Conservation (phyloP, 441 rosid genomes). For the Lagerstroemia fauriei region DNA sequence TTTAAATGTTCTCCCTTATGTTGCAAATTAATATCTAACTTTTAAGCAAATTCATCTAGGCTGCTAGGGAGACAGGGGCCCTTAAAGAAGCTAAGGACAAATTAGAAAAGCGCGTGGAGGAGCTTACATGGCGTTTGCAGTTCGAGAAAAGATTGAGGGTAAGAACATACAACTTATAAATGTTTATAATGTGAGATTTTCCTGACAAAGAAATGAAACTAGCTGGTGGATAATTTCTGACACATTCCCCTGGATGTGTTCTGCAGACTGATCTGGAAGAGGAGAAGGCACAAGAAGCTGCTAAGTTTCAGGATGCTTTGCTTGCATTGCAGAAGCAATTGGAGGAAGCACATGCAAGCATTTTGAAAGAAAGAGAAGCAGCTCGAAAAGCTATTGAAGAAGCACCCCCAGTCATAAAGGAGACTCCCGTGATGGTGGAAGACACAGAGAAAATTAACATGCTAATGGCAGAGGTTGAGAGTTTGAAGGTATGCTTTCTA, state of each 20-base stretch:
- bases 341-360: slow-evolving; percentile 73
- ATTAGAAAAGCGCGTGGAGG: slow-evolving; percentile 97
- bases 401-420: slow-evolving; percentile 75
- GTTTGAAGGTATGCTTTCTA: slow-evolving; percentile 66
- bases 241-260: slow-evolving; percentile 26
- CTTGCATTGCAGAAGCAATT: slow-evolving; percentile 64
- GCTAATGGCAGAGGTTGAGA: slow-evolving; percentile 69
- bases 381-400: slow-evolving; percentile 87
- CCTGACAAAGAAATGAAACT: neutral
- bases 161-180: slow-evolving; percentile 17
- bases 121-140: slow-evolving; percentile 96
- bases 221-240: slow-evolving; percentile 2
- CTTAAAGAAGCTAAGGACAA: slow-evolving; percentile 96
- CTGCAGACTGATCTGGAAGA: slow-evolving; percentile 87
- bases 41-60: slow-evolving; percentile 50
- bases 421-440: slow-evolving; percentile 83
- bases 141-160: slow-evolving; percentile 96
- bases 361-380: slow-evolving; percentile 75
- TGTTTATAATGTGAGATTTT: neutral
- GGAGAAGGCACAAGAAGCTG: slow-evolving; percentile 83
- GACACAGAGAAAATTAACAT: slow-evolving; percentile 72
- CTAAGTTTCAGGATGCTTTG: slow-evolving; percentile 76
- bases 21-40: neutral
- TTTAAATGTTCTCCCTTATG: neutral
- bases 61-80: slow-evolving; percentile 97